phyloP scores from a whole-genome alignment of 2,329 filamentous ascomycete species.

The Periglandula ipomoeae region DNA sequence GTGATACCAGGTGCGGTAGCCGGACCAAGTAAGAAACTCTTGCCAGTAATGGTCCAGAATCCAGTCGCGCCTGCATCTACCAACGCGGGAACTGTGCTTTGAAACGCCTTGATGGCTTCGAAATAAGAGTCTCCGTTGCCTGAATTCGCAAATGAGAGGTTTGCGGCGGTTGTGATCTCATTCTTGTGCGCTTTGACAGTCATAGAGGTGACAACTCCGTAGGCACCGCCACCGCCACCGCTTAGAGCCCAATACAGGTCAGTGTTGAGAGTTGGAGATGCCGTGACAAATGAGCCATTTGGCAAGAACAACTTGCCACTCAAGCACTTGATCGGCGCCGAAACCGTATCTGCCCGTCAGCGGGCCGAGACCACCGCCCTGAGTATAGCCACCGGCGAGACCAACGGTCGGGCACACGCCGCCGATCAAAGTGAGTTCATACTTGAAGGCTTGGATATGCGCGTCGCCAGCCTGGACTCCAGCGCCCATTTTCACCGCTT shows the following conservation, averaged over 20 bases:
- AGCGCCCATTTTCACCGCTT: constrained; percentile 43
- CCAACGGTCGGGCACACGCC: constrained; percentile 49
- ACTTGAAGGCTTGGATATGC: constrained; percentile 32
- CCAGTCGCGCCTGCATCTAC: no score
- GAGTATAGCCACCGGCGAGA: constrained; percentile 50
- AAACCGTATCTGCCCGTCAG: constrained; percentile 45
- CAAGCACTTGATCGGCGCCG: constrained; percentile 47
- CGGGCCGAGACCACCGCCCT: constrained; percentile 49
- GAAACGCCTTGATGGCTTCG: neutral
- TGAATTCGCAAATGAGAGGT: no score
- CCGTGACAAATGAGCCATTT: no score
- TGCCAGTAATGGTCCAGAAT: neutral
- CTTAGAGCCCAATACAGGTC: constrained; percentile 54
- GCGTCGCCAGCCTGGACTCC: constrained; percentile 43
- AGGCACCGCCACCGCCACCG: constrained; percentile 44
- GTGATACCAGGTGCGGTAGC: neutral
- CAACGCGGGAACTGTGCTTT: neutral
- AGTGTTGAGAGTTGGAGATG: constrained; percentile 24
- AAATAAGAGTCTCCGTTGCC: no score
- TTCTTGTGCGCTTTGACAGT: constrained; percentile 24
- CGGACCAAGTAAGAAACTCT: neutral
- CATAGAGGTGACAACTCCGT: constrained; percentile 32
- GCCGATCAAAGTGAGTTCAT: constrained; percentile 40
- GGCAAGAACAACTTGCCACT: constrained; percentile 45
- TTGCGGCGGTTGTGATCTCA: constrained; percentile 21